Evolutionary conservation across 2,329 filamentous ascomycete genomes (phyloP).

Genomic region (Scopulariopsis brevicaulis): DNA sequence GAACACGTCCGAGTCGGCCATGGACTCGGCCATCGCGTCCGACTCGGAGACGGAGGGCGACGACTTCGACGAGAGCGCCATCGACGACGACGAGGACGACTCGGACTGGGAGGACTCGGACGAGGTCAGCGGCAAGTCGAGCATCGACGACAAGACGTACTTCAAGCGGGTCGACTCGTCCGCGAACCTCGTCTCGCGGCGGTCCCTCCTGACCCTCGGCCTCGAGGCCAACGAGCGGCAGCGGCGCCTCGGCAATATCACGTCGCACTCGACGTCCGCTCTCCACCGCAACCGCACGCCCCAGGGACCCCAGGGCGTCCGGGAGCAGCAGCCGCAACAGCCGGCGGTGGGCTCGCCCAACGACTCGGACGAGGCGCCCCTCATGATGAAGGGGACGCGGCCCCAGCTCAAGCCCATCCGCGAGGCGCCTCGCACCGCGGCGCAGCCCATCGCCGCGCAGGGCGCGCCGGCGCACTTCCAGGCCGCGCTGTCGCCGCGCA

Average conservation of each 20-base stretch:
- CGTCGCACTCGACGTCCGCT: conserved; percentile 57
- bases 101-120: conserved; percentile 56
- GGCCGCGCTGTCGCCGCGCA: conserved; percentile 76
- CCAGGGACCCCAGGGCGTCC: conserved; percentile 18
- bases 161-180: conserved; percentile 90
- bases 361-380: conserved; percentile 49
- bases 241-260: conserved; percentile 55
- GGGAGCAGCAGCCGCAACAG: neutral
- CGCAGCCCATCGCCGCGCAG: conserved; percentile 70
- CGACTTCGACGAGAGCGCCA: conserved; percentile 72
- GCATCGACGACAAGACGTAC: conserved; percentile 65
- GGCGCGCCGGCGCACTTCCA: conserved; percentile 54
- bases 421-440: conserved; percentile 53
- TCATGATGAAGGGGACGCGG: conserved; percentile 48
- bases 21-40: conserved; percentile 30
- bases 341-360: conserved; percentile 28
- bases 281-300: conserved; percentile 49
- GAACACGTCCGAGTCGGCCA: conserved; percentile 27
- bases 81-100: conserved; percentile 58
- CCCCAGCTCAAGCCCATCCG: conserved; percentile 40
- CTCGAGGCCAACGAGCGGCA: conserved; percentile 68
- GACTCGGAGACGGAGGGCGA: conserved; percentile 52
- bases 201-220: conserved; percentile 82
- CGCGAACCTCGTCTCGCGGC: conserved; percentile 71
- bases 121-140: conserved; percentile 73